Evolutionary conservation across 345 rosid species (phyloP).

Genomic region (Erysimum cheiranthoides): DNA sequence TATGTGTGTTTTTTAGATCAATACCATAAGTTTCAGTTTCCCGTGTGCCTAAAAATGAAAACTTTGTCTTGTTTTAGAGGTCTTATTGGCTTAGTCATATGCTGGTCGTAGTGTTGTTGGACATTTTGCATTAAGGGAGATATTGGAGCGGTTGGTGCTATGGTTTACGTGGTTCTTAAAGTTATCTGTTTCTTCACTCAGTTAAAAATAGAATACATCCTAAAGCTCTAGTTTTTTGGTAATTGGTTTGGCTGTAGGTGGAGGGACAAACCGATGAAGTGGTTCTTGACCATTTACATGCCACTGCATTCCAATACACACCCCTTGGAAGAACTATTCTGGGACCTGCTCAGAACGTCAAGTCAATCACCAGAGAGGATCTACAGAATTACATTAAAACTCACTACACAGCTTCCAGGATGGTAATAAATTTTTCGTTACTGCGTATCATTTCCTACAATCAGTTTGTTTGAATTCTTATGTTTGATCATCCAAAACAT

Average conservation of each 20-base stretch:
- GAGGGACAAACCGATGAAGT: conserved; percentile 96
- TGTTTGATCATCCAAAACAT: conserved; percentile 15
- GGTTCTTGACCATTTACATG: conserved; percentile 94
- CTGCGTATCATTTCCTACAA: neutral
- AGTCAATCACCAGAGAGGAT: conserved; percentile 74
- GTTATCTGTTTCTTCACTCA: neutral
- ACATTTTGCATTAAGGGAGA: neutral
- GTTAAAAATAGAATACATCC: neutral
- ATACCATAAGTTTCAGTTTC: neutral
- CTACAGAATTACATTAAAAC: conserved; percentile 85
- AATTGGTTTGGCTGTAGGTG: conserved; percentile 52
- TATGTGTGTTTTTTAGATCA: neutral
- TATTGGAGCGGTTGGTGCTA: neutral
- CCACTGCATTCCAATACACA: conserved; percentile 93
- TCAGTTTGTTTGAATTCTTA: conserved; percentile 17
- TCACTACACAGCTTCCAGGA: conserved; percentile 97
- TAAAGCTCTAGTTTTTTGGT: neutral
- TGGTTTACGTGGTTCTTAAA: neutral
- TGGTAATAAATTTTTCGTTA: conserved; percentile 57
- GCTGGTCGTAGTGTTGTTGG: neutral
- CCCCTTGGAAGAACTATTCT: conserved; percentile 95
- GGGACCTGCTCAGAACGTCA: conserved; percentile 87
- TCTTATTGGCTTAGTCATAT: neutral
- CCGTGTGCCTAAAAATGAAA: neutral
- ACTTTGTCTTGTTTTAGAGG: neutral